Evolutionary conservation across 768 basidiomycete genomes (phyloP), one percentile per base, ranked within the genome.

Genomic region (Suillus ampliporus): DNA sequence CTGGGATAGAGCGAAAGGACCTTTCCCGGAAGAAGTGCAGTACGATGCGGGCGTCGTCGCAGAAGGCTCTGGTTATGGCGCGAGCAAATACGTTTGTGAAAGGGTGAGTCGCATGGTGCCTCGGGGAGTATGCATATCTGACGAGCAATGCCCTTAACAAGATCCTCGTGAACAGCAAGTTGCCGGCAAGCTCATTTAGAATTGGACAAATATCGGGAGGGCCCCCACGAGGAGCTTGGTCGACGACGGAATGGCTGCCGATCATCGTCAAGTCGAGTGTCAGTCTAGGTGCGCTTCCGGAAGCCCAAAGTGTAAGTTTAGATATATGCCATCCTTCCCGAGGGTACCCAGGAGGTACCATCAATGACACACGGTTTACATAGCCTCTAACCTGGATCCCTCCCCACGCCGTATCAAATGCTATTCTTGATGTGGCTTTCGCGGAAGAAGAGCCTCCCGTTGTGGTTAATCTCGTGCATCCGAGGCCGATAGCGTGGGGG

Each of bases 151-250:
- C 19, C 5, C 11, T 59, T 58, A 11, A 8, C 41, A 15, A 77
- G 72, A 67, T 79, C 19, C 66, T 81, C 10, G 69, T 69, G 6
- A 67, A 65, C 48, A 77, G 74, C 34, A 76, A 76, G 0, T 68
- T 80, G 5, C 61, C 67, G 5, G 71, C 74, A 1, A 72, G 75
- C 0, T 74, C 74, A 4, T 73, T 80, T 47, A 71, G 76, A 19
- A 72, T 79, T 15, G 77, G 81, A 11, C 79, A 80, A 62, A 68
- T 82, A 60, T 64, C 71, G 17, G 80, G 78, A 5, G 73, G 72
- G 28, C 40, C 52, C 5, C 64, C 68, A 4, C 72, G 75, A 58
- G 81, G 80, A 14, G 72, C 74, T 10, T 80, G 78, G 80, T 72
- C 71, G 41, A 74, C 71, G 1, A 67, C 72, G 2, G 73, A 77